Evolutionary conservation across 768 basidiomycete species (phyloP), one percentile per base, ranked within the genome.

Genomic region (Lactifluus hygrophoroides): DNA sequence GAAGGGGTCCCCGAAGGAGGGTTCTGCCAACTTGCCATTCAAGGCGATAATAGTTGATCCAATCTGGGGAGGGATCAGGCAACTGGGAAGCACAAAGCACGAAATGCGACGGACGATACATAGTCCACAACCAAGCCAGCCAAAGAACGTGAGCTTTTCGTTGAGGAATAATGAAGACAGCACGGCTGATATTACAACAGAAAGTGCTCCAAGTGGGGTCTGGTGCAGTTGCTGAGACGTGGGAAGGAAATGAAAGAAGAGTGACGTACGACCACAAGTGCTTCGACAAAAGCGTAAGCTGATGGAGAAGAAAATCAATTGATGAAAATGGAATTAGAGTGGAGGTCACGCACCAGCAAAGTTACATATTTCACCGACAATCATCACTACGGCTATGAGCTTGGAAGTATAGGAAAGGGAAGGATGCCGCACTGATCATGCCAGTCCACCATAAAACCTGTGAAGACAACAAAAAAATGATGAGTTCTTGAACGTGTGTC

Each of bases 121-220:
- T 17, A 98, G 80, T 16, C 75, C 81, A 71, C 94, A 96, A 19
- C 94, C 95, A 61, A 98, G 77, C 94, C 94, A 97, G 49, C 96
- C 95, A 69, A 99, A 98, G 72, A 97, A 91, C 35, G 86, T 89
- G 44, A 99, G 80, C 54, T 78, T 90, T 71, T 97, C 95, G 48
- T 94, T 84, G 66, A 99, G 86, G 75, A 98, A 90, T 63, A 95
- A 77, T 30, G 91, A 94, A 7, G 94, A 94, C 17, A 97, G 75
- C 34, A 95, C 88, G 50, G 94, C 94, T 70, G 86, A 95, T 63
- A 98, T 78, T 64, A 99, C 96, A 65, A 99, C 96, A 19, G 93
- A 94, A 54, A 99, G 81, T 8, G 95, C 94, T 42, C 95, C 95
- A 66, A 99, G 81, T 3, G 95, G 96, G 38, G 95, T 98, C 85